phyloP scores from a whole-genome alignment of 176 grass and related monocot genomes.

The Cenchrus purpureus region DNA sequence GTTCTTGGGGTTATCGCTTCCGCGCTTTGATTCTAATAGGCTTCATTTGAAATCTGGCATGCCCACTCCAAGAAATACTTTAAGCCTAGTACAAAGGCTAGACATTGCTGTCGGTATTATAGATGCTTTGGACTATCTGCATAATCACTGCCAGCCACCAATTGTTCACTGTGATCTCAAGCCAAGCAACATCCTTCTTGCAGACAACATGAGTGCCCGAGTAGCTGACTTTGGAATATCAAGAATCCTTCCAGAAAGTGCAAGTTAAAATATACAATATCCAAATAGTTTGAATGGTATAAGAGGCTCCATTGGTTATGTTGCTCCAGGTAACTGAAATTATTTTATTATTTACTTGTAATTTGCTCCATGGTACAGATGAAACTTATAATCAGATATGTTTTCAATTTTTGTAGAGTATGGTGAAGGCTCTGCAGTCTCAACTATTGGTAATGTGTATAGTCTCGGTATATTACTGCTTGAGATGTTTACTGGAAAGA shows the following conservation, averaged over 20 bases:
- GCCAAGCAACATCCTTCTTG: slow-evolving; percentile 65
- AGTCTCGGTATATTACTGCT: slow-evolving; percentile 49
- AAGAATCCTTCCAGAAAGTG: slow-evolving; percentile 39
- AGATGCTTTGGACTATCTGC: slow-evolving; percentile 18
- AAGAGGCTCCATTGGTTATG: slow-evolving; percentile 50
- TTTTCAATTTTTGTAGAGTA: slow-evolving; percentile 26
- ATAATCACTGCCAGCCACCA: slow-evolving; percentile 25
- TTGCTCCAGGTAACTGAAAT: slow-evolving; percentile 1
- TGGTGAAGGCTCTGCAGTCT: slow-evolving; percentile 18
- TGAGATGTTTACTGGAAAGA: slow-evolving; percentile 39
- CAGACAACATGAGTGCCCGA: slow-evolving; percentile 46
- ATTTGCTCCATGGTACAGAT: background rate
- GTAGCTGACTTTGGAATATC: slow-evolving; percentile 59
- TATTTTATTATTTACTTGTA: background rate
- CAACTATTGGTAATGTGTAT: slow-evolving; percentile 31
- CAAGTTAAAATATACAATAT: background rate
- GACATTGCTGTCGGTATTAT: background rate
- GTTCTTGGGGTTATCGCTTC: no score
- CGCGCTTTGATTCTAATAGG: background rate
- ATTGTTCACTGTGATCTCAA: slow-evolving; percentile 62
- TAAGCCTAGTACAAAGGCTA: slow-evolving; percentile 7
- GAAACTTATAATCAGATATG: background rate
- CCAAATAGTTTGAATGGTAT: slow-evolving; percentile 31
- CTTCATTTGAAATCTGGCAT: background rate
- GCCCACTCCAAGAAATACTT: background rate